Evolutionary conservation across 148 eudicot genomes (phyloP), one percentile per base, ranked within the genome.

Genomic region (Rhododendron simsii): DNA sequence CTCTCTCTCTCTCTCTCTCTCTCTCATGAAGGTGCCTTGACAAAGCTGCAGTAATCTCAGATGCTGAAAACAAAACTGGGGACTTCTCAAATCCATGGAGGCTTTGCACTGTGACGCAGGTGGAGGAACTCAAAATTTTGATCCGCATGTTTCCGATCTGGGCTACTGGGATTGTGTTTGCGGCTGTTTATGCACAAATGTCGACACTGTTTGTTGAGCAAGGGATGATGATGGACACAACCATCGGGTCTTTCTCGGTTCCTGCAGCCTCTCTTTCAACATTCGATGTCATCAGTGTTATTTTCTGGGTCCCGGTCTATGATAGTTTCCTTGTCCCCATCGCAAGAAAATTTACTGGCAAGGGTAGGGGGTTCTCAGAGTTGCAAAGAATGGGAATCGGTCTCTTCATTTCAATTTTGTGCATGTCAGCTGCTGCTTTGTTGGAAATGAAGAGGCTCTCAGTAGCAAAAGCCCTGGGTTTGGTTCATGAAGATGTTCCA

Each of bases 311-410:
- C 55, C 93, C 91, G 1, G 85, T 91, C 20, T 91, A 91, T 51
- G 93, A 91, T 81, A 79, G 73, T 2, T 7, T 91, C 87, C 87
- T 91, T 26, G 90, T 90, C 59, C 91, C 93, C 1, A 45, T 90
- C 1, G 92, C 92, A 11, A 84, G 91, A 67, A 90, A 86, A 79
- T 75, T 91, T 57, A 90, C 90, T 3, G 91, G 92, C 16, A 87
- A 87, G 37, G 90, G 75, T 7, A 87, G 91, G 79, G 93, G 93
- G 20, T 91, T 91, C 88, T 84, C 92, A 6, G 92, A 91, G 82
- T 77, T 91, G 33, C 93, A 91, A 85, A 73, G 93, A n/a, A 91
- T 91, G 93, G 93, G 93, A 80, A 85, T 91, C 12, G 93, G 92
- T 75, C 93, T 91, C 48, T 89, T 90, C 82, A 69, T 91, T 39